Evolutionary conservation across 164 flowering plant species (phyloP), one percentile per base, ranked within the genome.

Genomic region (Piper betle): DNA sequence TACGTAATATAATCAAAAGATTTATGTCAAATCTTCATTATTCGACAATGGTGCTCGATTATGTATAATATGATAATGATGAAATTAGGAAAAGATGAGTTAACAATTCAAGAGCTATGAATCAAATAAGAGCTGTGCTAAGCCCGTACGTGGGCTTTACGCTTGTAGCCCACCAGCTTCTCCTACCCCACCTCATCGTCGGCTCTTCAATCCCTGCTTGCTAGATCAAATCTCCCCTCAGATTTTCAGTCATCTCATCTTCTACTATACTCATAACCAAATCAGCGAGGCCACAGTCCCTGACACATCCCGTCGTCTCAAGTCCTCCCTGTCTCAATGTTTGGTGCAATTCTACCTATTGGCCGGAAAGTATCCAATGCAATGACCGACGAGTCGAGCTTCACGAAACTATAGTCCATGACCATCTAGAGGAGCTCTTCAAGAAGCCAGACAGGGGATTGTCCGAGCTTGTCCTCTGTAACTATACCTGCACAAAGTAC

Each of bases 351-450:
- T 65, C 62, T 65, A 65, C 39, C 68, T 62, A 9, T 48, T 65
- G 52, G 68, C 68, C n/a, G 68, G 68, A 52, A 58, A 46, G 55
- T 33, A 58, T 46, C 38, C 58, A 74, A 18, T 79, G 83, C 37
- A 72, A 71, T 48, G 79, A 77, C 55, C 55, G 63, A 20, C 81
- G 81, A 0, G 78, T 64, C 41, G 60, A 39, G 38, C 73, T 46
- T 37, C 16, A 53, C 1, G 70, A 66, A 15, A 63, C 78, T 4
- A 62, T 58, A 55, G 79, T 65, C 9, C 66, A 67, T 10, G 43
- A 37, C 39, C 19, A 19, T 4, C 72, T 77, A 5, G 17, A 52
- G 10, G 76, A 71, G 0, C 55, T 71, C 37, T 13, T 68, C 43
- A 4, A 9, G 4, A 41, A 4, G 43, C 43, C 43, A 4, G 43